Conservation (phyloP, 768 basidiomycete genomes). For the Artomyces pyxidatus region DNA sequence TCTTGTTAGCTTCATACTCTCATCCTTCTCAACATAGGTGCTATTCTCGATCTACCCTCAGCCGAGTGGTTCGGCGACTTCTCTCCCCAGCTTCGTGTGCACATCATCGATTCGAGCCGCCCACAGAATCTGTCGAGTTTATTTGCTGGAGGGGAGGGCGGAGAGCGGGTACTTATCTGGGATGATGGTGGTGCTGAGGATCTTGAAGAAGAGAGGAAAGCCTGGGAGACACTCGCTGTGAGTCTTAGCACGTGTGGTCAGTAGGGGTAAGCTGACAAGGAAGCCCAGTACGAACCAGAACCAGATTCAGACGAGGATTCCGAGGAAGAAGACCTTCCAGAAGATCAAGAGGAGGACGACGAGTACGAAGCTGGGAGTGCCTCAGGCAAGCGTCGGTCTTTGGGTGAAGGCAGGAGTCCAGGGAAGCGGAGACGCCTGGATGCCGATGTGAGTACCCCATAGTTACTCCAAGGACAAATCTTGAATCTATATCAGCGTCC, state of each 20-base stretch:
- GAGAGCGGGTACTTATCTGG: constrained; percentile 81
- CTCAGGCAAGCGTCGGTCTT: constrained; percentile 45
- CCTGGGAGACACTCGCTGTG: constrained; percentile 83
- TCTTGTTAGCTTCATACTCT: constrained; percentile 69
- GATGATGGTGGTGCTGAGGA: constrained; percentile 78
- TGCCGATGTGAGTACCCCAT: constrained; percentile 25
- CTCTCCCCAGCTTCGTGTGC: constrained; percentile 53
- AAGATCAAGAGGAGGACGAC: constrained; percentile 34
- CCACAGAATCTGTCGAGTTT: constrained; percentile 85
- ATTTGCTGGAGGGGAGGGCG: constrained; percentile 62
- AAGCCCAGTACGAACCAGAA: constrained; percentile 65
- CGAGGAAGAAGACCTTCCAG: constrained; percentile 41
- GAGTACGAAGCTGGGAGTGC: constrained; percentile 31
- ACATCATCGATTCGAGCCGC: constrained; percentile 91
- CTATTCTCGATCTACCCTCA: constrained; percentile 74
- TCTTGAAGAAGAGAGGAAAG: constrained; percentile 62
- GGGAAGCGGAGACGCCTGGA: constrained; percentile 35
- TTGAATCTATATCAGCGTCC: constrained; percentile 29
- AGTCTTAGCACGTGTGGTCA: constrained; percentile 14
- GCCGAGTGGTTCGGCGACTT: constrained; percentile 73
- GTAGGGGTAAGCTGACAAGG: background rate
- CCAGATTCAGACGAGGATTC: constrained; percentile 58
- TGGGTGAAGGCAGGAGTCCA: constrained; percentile 7
- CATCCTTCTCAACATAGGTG: constrained; percentile 88
- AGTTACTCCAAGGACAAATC: background rate